Conservation (phyloP, 169 alveolate genomes). For the Plasmodium relictum region DNA sequence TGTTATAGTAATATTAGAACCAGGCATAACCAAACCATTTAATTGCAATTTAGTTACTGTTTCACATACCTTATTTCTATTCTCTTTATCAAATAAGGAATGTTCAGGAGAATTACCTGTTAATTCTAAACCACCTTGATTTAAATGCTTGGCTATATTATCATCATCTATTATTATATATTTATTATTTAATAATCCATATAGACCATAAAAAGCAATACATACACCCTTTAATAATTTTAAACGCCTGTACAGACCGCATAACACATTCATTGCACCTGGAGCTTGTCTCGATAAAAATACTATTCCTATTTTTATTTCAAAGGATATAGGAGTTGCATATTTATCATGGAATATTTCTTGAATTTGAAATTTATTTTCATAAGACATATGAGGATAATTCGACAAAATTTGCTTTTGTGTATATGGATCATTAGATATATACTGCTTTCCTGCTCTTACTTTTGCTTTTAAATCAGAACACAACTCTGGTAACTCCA, state of each 20-base stretch:
- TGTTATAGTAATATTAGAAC: slow-evolving; percentile 96
- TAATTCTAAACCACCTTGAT: slow-evolving; percentile 97
- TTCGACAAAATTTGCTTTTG: slow-evolving; percentile 90
- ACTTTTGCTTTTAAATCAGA: slow-evolving; percentile 78
- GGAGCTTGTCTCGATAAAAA: slow-evolving; percentile 97
- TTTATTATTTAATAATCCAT: slow-evolving; percentile 93
- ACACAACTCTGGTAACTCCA: slow-evolving; percentile 82
- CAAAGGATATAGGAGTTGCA: slow-evolving; percentile 62
- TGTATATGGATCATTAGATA: slow-evolving; percentile 89
- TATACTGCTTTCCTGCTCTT: slow-evolving; percentile 83
- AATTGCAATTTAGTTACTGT: slow-evolving; percentile 88
- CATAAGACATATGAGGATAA: slow-evolving; percentile 88
- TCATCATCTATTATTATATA: slow-evolving; percentile 90
- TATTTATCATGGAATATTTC: slow-evolving; percentile 82
- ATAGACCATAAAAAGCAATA: slow-evolving; percentile 91
- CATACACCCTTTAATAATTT: slow-evolving; percentile 86
- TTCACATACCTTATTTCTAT: slow-evolving; percentile 84
- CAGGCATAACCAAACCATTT: slow-evolving; percentile 96
- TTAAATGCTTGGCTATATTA: slow-evolving; percentile 92
- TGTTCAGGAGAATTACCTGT: slow-evolving; percentile 90
- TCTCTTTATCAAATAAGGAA: slow-evolving; percentile 80
- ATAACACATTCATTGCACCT: slow-evolving; percentile 96
- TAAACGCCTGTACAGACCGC: slow-evolving; percentile 95
- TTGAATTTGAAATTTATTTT: slow-evolving; percentile 79
- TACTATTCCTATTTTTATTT: slow-evolving; percentile 92